Percentiles rank a stretch among this genome's conserved stretches.
Evolutionary conservation across 345 rosid genomes (phyloP).

Genomic region (Carallia pectinifolia): DNA sequence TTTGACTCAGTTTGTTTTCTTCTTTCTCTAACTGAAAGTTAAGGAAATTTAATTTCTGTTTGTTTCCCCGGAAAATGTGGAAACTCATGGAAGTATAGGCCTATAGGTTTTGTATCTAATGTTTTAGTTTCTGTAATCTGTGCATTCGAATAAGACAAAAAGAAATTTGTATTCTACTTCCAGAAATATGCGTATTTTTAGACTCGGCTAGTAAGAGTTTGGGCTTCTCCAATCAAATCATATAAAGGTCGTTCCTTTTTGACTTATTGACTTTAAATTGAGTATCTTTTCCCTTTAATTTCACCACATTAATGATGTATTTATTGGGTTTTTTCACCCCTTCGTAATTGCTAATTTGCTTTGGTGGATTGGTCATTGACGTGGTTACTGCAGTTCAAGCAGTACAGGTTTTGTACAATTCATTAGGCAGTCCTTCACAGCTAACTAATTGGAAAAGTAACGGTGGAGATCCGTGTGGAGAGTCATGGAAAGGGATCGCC

Average conservation of each 20-base stretch:
- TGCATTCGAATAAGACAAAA: slow-evolving; percentile 5
- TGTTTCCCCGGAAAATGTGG: slow-evolving; percentile 33
- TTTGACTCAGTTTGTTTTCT: not conserved
- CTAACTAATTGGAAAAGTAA: slow-evolving; percentile 78
- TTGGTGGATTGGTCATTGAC: not conserved
- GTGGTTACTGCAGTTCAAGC: slow-evolving; percentile 62
- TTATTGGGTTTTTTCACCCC: not conserved
- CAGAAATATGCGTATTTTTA: not conserved
- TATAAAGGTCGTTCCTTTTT: not conserved
- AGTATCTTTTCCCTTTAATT: not conserved
- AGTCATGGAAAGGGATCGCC: slow-evolving; percentile 90
- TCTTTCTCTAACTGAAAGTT: slow-evolving; percentile 11
- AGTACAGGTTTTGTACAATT: slow-evolving; percentile 75
- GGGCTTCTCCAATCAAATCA: not conserved
- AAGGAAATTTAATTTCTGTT: slow-evolving; percentile 14
- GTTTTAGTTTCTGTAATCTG: slow-evolving; percentile 8
- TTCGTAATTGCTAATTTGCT: not conserved
- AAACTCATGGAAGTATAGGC: not conserved
- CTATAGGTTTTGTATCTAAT: not conserved
- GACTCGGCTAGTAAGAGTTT: not conserved
- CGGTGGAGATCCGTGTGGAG: slow-evolving; percentile 93
- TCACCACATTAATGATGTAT: not conserved
- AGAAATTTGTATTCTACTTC: slow-evolving; percentile 1
- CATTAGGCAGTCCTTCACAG: slow-evolving; percentile 79
- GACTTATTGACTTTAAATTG: not conserved